Base-by-base conservation (phyloP, 495 filamentous ascomycete species). In the Aspergillus nanangensis region DNA sequence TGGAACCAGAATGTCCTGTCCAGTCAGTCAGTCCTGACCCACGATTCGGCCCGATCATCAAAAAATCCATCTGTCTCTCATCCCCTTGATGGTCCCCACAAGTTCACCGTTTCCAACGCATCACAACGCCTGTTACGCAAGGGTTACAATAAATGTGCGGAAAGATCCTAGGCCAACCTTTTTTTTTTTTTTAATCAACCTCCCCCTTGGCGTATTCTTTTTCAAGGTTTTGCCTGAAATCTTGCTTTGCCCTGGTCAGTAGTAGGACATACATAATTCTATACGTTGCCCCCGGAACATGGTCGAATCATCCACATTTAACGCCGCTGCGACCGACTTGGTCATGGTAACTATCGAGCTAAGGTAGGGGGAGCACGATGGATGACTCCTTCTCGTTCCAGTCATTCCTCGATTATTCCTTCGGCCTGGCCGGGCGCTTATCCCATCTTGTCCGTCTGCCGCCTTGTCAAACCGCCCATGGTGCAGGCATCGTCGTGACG, bases 41-140 rank as follows among this genome's bases (percentile, higher is more conserved):
- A 56, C 45, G 54, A 60, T 60, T 53, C 46, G 49, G 46, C 44
- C 52, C 43, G 64, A 65, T 67, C 60, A 50, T 43, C 64, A 50
- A 49, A 34, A 36, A 35, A 44, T 45, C 45, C 29, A 46, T 24
- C 24, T 10, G 39, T 31, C 46, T 53, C 47, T 60, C 50, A 41
- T 44, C 33, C 41, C 38, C 20, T 46, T 19, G 40, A 42, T 44
- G 17, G 47, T 60, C 56, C 51, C 57, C 57, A 60, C 57, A 60
- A 53, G 57, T 60, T 60, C 57, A 56, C 56, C 56, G 53, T 60
- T 58, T 55, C 49, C 53, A 60, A 50, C 53, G 50, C 50, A 51
- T 60, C 48, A 53, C 48, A 53, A 44, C 37, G 41, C 39, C 48
- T 47, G 62, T 67, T 70, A 70, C 66, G 66, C 66, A 66, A 70